Conservation (phyloP, 768 basidiomycete species). For the Boletus barrowsii region DNA sequence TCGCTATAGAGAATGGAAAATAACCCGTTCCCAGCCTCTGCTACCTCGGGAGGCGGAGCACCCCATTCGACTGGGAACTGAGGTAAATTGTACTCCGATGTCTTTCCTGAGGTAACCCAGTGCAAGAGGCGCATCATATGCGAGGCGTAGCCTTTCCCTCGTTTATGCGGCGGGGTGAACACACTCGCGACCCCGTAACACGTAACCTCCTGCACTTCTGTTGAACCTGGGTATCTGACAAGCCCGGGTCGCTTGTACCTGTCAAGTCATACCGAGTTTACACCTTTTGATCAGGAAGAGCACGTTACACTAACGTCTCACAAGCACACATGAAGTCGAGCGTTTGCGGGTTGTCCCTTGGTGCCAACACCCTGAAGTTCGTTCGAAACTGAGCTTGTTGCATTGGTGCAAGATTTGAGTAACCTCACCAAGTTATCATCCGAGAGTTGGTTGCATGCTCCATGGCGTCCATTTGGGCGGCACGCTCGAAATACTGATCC, state of each 20-base stretch:
- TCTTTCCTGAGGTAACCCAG: constrained; percentile 43
- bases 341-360: constrained; percentile 45
- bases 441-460: constrained; percentile 46
- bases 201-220: constrained; percentile 31
- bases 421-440: constrained; percentile 47
- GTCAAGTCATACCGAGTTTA: not conserved
- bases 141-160: constrained; percentile 53
- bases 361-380: constrained; percentile 52
- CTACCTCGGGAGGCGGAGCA: constrained; percentile 36
- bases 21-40: constrained; percentile 35
- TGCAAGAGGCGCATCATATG: constrained; percentile 68
- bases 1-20: constrained; percentile 57
- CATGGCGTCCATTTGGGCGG: constrained; percentile 37
- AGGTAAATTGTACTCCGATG: constrained; percentile 27
- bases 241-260: constrained; percentile 36
- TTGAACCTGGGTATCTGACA: constrained; percentile 24
- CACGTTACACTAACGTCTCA: constrained; percentile 47
- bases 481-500: constrained; percentile 46
- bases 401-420: not conserved
- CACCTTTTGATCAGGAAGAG: constrained; percentile 1
- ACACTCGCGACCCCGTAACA: constrained; percentile 58
- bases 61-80: constrained; percentile 44
- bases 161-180: constrained; percentile 48
- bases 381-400: not conserved
- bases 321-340: constrained; percentile 59